These are phyloP conservation scores for Pharnaceum exiguum DNA, from an alignment of 148 eudicot genomes.

Conservation along the genomic window DNA sequence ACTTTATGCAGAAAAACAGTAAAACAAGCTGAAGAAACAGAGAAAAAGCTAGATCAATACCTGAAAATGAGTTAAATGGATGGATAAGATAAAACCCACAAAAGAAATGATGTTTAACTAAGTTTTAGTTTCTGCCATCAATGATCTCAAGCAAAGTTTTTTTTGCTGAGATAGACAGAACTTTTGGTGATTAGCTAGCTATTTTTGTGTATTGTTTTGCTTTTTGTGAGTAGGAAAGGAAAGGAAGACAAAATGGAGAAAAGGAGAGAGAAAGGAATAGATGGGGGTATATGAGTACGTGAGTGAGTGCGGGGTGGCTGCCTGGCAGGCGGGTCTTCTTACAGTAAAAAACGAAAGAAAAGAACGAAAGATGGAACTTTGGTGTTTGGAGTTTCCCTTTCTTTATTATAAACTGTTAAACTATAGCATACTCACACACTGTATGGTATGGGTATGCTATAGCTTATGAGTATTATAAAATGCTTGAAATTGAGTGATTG, in stretches of 20 bases:
- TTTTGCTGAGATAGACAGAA: neutral
- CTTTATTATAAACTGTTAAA: too few species aligned
- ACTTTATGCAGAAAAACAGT: neutral
- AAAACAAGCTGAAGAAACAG: neutral
- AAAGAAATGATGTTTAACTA: neutral
- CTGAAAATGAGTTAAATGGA: too few species aligned
- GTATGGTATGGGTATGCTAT: too few species aligned
- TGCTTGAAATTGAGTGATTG: too few species aligned
- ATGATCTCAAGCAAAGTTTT: neutral
- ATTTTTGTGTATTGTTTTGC: neutral
- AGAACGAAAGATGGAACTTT: too few species aligned
- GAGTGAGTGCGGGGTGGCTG: too few species aligned
- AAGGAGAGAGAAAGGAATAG: neutral
- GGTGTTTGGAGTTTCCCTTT: too few species aligned
- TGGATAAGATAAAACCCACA: neutral
- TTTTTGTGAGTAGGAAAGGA: neutral
- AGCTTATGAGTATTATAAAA: too few species aligned
- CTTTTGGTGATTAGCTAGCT: neutral
- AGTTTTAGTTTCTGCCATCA: neutral
- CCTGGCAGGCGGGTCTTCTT: slow-evolving; percentile 1
- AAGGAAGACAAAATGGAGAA: slow-evolving; percentile 7
- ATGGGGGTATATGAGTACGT: too few species aligned
- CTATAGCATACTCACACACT: too few species aligned
- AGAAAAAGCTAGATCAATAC: neutral
- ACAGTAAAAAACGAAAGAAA: too few species aligned